Percentiles rank a stretch among this genome's conserved stretches.
Conservation (phyloP, 306 rosid species). For the Lathyrus sativus region DNA sequence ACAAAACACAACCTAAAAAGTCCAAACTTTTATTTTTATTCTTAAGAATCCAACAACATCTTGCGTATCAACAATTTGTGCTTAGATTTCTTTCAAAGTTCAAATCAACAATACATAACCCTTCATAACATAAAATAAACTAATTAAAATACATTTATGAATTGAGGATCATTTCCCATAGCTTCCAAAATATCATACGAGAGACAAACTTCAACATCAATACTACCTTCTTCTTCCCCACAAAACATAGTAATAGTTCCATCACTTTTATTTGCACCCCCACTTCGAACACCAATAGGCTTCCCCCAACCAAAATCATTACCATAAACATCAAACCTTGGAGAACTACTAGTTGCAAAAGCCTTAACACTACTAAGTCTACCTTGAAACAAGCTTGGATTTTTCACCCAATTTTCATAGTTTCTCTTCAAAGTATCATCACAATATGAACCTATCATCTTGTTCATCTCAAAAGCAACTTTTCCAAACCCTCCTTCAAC, state of each 20-base stretch:
- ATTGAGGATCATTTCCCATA: neutral
- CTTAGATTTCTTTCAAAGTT: too few relatives aligned
- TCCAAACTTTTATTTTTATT: neutral
- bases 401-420: slow-evolving; percentile 9
- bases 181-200: slow-evolving; percentile 2
- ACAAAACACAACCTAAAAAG: neutral
- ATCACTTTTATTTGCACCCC: neutral
- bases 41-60: too few relatives aligned
- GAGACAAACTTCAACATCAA: slow-evolving; percentile 15
- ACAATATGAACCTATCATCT: neutral
- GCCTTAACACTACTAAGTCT: neutral
- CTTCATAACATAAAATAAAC: neutral
- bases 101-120: neutral
- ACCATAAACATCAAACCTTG: slow-evolving; percentile 3
- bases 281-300: neutral
- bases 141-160: neutral
- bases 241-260: neutral
- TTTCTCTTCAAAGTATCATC: neutral
- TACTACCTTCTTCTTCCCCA: neutral
- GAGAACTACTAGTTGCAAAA: neutral
- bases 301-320: slow-evolving; percentile 22
- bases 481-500: neutral
- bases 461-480: slow-evolving; percentile 1
- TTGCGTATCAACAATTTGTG: too few relatives aligned
- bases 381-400: neutral